These are phyloP conservation scores for Cystobasidium tubakii DNA, from an alignment of 768 basidiomycete species.

Conservation along the genomic window DNA sequence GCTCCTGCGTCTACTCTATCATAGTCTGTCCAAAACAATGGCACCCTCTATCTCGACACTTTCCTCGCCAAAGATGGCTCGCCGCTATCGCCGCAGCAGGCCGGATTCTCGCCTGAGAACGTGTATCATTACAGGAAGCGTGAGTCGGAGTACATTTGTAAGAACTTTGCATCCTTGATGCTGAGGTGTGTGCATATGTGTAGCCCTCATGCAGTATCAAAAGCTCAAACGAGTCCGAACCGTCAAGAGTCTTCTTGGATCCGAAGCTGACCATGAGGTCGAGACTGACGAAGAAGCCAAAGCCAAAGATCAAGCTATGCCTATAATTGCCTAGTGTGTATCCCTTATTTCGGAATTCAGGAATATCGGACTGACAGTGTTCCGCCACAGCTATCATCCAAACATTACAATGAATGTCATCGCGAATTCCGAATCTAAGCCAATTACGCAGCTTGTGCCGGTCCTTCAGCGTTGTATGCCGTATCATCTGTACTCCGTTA, in stretches of 20 bases:
- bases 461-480: constrained; percentile 19
- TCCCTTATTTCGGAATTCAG: not conserved
- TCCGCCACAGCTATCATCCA: constrained; percentile 61
- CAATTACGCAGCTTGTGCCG: constrained; percentile 58
- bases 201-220: constrained; percentile 81
- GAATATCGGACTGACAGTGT: constrained; percentile 58
- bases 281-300: constrained; percentile 41
- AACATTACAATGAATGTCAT: constrained; percentile 83
- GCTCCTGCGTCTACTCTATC: no score
- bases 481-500: not conserved
- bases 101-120: constrained; percentile 55
- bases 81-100: constrained; percentile 60
- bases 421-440: constrained; percentile 61
- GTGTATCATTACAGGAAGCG: constrained; percentile 71
- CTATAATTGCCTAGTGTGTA: constrained; percentile 39
- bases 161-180: no score
- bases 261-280: constrained; percentile 49
- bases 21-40: constrained; percentile 75
- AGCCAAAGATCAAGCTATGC: constrained; percentile 47
- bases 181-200: no score
- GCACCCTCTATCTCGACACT: constrained; percentile 74
- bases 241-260: constrained; percentile 68
- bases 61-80: constrained; percentile 64
- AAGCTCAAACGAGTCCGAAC: constrained; percentile 67
- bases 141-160: constrained; percentile 53